A percentile compares a stretch with the other conserved stretches of the same genome.
Evolutionary conservation across 495 filamentous ascomycete species (phyloP).

Genomic region (Ascobolus immersus): DNA sequence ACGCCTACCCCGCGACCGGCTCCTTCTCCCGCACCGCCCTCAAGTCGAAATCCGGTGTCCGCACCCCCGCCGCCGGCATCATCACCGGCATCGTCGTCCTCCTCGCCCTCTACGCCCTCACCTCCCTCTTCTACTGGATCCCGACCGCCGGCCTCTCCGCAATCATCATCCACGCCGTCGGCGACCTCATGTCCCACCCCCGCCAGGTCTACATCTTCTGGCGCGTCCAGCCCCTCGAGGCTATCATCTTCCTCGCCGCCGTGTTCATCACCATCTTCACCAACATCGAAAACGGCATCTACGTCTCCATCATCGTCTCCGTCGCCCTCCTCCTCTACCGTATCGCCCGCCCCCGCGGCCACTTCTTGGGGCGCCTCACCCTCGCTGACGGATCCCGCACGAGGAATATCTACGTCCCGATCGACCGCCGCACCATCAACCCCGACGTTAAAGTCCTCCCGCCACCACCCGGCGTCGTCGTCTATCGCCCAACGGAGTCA

Average conservation of each 20-base stretch:
- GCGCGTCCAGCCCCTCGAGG: constrained; percentile 25
- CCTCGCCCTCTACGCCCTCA: constrained; percentile 27
- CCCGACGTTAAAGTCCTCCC: constrained; percentile 17
- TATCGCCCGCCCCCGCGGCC: constrained; percentile 22
- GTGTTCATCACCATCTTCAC: constrained; percentile 27
- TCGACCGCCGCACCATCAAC: constrained; percentile 23
- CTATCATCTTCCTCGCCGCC: constrained; percentile 26
- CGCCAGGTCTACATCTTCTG: constrained; percentile 25
- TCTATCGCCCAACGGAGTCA: constrained; percentile 27
- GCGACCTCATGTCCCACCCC: constrained; percentile 26
- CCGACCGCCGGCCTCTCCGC: constrained; percentile 21
- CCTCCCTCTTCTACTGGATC: constrained; percentile 27
- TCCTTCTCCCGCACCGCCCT: constrained; percentile 24
- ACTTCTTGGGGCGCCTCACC: constrained; percentile 17
- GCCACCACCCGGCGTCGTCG: constrained; percentile 25
- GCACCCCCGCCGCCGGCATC: constrained; percentile 27
- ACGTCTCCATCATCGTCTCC: constrained; percentile 22
- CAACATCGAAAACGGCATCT: constrained; percentile 28
- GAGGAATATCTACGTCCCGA: constrained; percentile 20
- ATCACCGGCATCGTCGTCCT: constrained; percentile 27
- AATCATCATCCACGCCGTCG: constrained; percentile 29
- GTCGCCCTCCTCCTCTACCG: constrained; percentile 23
- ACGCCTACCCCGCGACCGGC: constrained; percentile 27
- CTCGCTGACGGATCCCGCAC: constrained; percentile 12
- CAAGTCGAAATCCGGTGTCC: constrained; percentile 28